Evolutionary conservation across 2,329 filamentous ascomycete species (phyloP).

Genomic region (Alternaria arborescens): DNA sequence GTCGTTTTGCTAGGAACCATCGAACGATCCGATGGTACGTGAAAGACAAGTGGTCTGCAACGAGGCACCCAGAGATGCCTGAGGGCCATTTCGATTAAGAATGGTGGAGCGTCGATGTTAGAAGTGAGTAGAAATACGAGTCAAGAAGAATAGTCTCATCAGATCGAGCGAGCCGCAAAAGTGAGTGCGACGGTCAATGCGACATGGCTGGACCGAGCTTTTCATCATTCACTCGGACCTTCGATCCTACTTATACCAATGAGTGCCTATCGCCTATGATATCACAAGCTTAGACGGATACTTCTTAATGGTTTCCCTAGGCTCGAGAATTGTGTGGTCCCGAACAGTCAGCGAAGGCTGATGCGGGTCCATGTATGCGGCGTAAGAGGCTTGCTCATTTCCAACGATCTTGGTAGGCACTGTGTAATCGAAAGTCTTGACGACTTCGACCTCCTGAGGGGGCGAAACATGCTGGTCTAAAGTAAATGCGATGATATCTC

Average conservation of each 20-base stretch:
- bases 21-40: neutral
- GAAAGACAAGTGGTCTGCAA: neutral
- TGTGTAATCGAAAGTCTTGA: neutral
- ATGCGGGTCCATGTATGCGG: neutral
- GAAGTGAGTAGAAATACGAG: neutral
- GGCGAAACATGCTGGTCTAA: no score
- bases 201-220: constrained; percentile 9
- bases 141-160: neutral
- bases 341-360: neutral
- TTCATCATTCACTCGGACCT: neutral
- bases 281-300: neutral
- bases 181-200: neutral
- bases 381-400: neutral
- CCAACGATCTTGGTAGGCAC: neutral
- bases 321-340: neutral
- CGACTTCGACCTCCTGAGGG: neutral
- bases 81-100: neutral
- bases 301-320: neutral
- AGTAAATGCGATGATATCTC: no score
- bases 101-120: neutral
- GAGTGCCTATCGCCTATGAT: neutral
- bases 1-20: neutral
- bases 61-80: neutral
- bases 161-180: neutral
- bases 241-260: neutral